Percentiles rank a stretch among this genome's conserved stretches.
phyloP scores from a whole-genome alignment of 2,329 filamentous ascomycete genomes.

The Penicillium nordicum region DNA sequence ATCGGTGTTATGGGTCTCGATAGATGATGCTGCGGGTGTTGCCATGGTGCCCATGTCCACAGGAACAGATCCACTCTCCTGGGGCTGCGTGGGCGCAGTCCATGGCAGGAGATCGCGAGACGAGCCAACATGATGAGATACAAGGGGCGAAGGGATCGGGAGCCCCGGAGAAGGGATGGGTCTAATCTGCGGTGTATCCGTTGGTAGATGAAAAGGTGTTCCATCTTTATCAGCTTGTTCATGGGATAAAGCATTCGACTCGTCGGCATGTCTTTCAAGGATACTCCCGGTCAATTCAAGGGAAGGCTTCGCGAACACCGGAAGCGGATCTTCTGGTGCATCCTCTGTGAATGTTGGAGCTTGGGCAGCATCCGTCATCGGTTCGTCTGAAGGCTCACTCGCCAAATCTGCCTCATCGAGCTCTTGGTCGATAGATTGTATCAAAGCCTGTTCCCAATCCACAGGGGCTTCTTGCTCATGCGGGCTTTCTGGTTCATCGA shows the following conservation, averaged over 20 bases:
- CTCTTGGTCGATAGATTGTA: conserved; percentile 25
- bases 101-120: conserved; percentile 34
- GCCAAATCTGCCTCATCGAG: conserved; percentile 16
- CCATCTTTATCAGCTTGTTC: neutral
- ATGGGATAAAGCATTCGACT: neutral
- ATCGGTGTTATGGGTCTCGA: neutral
- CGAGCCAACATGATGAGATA: conserved; percentile 24
- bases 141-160: conserved; percentile 40
- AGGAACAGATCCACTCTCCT: conserved; percentile 1
- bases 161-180: conserved; percentile 41
- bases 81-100: conserved; percentile 8
- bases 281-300: conserved; percentile 13
- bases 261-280: conserved; percentile 5
- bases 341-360: neutral
- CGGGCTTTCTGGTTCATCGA: conserved; percentile 68
- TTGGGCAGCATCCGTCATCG: neutral
- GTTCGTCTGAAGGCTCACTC: neutral
- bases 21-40: neutral
- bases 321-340: conserved; percentile 1
- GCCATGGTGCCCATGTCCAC: neutral
- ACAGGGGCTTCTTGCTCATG: conserved; percentile 45
- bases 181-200: conserved; percentile 37
- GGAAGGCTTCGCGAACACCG: conserved; percentile 19
- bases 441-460: conserved; percentile 31
- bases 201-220: conserved; percentile 21